These are phyloP conservation scores for Colletotrichum costaricense DNA, from an alignment of 2,329 filamentous ascomycete genomes.

Conservation along the genomic window DNA sequence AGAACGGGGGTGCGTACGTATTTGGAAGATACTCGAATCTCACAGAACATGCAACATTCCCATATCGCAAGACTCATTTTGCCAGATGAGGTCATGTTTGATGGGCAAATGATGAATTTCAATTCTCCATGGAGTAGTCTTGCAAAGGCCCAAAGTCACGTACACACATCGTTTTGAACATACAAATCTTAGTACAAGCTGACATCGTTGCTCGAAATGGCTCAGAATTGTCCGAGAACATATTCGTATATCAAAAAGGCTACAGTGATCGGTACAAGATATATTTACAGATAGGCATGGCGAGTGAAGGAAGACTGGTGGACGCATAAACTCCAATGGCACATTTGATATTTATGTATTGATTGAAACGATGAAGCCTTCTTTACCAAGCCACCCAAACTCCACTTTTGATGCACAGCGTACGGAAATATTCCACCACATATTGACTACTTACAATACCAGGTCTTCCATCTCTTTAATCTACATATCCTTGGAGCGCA, in stretches of 20 bases:
- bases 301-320: no score
- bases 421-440: slow-evolving; percentile 18
- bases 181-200: no score
- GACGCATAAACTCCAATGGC: background rate
- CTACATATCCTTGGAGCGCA: slow-evolving; percentile 74
- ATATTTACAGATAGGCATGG: background rate
- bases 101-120: no score
- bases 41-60: no score
- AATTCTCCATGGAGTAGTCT: no score
- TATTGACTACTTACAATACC: slow-evolving; percentile 29
- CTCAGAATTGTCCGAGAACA: background rate
- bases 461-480: background rate
- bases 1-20: no score
- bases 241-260: background rate
- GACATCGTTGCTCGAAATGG: no score
- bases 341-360: slow-evolving; percentile 8
- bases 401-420: slow-evolving; percentile 37
- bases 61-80: no score
- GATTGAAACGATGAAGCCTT: slow-evolving; percentile 17
- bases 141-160: no score
- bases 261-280: background rate
- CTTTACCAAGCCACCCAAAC: slow-evolving; percentile 35
- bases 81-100: no score
- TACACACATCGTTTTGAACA: no score
- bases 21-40: no score